A percentile compares a stretch with the other conserved stretches of the same genome.
Evolutionary conservation across 2,329 filamentous ascomycete genomes (phyloP).

Genomic region (Fusarium sp.): DNA sequence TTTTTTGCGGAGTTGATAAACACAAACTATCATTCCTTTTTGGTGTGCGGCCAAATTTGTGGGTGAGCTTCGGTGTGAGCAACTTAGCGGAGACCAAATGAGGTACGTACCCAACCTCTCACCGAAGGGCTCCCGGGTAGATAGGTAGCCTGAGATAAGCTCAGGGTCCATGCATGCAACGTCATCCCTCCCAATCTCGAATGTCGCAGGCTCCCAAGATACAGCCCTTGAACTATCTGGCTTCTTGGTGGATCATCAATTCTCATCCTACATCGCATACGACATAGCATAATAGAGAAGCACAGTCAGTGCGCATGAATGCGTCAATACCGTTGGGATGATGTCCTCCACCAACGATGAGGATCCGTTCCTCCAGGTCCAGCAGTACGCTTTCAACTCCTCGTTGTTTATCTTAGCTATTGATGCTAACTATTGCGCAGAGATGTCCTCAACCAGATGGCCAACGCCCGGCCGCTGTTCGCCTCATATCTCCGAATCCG

Average conservation of each 20-base stretch:
- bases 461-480: slow-evolving; percentile 85
- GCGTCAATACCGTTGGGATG: slow-evolving; percentile 57
- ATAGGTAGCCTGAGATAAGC: slow-evolving; percentile 5
- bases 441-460: slow-evolving; percentile 87
- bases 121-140: slow-evolving; percentile 28
- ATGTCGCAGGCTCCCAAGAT: slow-evolving; percentile 39
- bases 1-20: slow-evolving; percentile 21
- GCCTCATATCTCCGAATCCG: slow-evolving; percentile 96
- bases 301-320: slow-evolving; percentile 39
- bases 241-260: slow-evolving; percentile 1
- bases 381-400: slow-evolving; percentile 63
- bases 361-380: slow-evolving; percentile 78
- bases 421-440: slow-evolving; percentile 58
- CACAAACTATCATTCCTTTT: slow-evolving; percentile 38
- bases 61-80: slow-evolving; percentile 41
- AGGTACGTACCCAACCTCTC: slow-evolving; percentile 36
- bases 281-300: not conserved
- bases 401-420: not conserved
- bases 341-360: slow-evolving; percentile 75
- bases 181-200: slow-evolving; percentile 45
- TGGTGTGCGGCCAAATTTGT: slow-evolving; percentile 44
- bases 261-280: slow-evolving; percentile 3
- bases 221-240: slow-evolving; percentile 14
- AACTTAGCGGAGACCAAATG: not conserved
- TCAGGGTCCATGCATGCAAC: slow-evolving; percentile 45